Evolutionary conservation across 2,329 filamentous ascomycete genomes (phyloP).

Genomic region (Periconia sp.): DNA sequence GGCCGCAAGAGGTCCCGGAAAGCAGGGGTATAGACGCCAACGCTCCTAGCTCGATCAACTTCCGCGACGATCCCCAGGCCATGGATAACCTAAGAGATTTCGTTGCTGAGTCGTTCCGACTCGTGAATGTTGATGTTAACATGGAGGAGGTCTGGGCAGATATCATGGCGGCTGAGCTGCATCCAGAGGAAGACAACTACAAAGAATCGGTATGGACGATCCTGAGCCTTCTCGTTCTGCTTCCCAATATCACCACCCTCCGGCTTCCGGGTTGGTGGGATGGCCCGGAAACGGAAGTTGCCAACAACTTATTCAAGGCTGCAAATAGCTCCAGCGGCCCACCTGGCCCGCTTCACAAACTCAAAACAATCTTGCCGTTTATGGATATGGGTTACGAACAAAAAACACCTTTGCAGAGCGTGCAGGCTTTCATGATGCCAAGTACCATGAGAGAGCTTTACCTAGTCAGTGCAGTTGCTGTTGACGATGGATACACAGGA

Average conservation of each 20-base stretch:
- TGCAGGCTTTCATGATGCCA: slow-evolving; percentile 32
- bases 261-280: slow-evolving; percentile 32
- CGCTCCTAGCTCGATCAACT: slow-evolving; percentile 9
- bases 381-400: slow-evolving; percentile 32
- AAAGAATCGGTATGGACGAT: slow-evolving; percentile 23
- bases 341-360: slow-evolving; percentile 19
- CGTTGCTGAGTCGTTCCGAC: slow-evolving; percentile 9
- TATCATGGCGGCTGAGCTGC: slow-evolving; percentile 22
- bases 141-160: slow-evolving; percentile 29
- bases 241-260: slow-evolving; percentile 34
- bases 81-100: slow-evolving; percentile 24
- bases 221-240: slow-evolving; percentile 25
- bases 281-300: slow-evolving; percentile 4
- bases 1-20: slow-evolving; percentile 1
- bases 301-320: slow-evolving; percentile 5
- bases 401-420: slow-evolving; percentile 27
- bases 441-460: slow-evolving; percentile 30
- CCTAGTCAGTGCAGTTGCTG: slow-evolving; percentile 32
- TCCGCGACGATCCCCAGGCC: slow-evolving; percentile 19
- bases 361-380: slow-evolving; percentile 34
- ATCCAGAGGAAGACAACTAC: slow-evolving; percentile 7
- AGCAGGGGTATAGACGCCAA: neutral
- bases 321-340: neutral
- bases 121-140: slow-evolving; percentile 13
- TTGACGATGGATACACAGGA: slow-evolving; percentile 34